Evolutionary conservation across 768 basidiomycete species (phyloP).

Genomic region (Suillus lakei): DNA sequence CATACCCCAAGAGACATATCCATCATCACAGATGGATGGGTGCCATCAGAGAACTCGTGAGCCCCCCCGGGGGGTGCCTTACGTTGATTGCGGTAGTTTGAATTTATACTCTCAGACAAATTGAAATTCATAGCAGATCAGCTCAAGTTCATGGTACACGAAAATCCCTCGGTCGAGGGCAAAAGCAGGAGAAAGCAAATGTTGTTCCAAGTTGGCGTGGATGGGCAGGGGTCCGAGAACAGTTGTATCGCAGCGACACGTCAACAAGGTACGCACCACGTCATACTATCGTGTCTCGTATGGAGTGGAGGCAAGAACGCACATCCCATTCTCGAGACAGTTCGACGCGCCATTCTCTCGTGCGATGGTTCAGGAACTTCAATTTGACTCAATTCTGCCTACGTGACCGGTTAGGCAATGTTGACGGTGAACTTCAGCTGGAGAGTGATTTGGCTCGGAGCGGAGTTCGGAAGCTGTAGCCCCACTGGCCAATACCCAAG

Average conservation of each 20-base stretch:
- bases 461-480: not conserved
- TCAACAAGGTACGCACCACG: no score
- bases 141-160: not conserved
- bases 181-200: slow-evolving; percentile 78
- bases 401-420: not conserved
- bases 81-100: no score
- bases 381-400: no score
- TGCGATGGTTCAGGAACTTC: no score
- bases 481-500: not conserved
- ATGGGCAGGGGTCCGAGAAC: slow-evolving; percentile 85
- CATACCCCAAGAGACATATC: slow-evolving; percentile 59
- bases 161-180: slow-evolving; percentile 61
- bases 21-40: slow-evolving; percentile 69
- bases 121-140: not conserved
- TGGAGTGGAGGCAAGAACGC: slow-evolving; percentile 12
- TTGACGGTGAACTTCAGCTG: not conserved
- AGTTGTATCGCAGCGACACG: slow-evolving; percentile 39
- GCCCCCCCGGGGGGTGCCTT: no score
- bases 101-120: slow-evolving; percentile 60
- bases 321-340: slow-evolving; percentile 36
- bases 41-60: no score
- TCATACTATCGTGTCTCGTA: no score
- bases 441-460: not conserved
- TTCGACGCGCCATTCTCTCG: slow-evolving; percentile 26
- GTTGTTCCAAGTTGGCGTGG: slow-evolving; percentile 84